These are phyloP conservation scores for Chaetomiaceae sp. DNA, from an alignment of 2,329 filamentous ascomycete genomes.

Conservation along the genomic window DNA sequence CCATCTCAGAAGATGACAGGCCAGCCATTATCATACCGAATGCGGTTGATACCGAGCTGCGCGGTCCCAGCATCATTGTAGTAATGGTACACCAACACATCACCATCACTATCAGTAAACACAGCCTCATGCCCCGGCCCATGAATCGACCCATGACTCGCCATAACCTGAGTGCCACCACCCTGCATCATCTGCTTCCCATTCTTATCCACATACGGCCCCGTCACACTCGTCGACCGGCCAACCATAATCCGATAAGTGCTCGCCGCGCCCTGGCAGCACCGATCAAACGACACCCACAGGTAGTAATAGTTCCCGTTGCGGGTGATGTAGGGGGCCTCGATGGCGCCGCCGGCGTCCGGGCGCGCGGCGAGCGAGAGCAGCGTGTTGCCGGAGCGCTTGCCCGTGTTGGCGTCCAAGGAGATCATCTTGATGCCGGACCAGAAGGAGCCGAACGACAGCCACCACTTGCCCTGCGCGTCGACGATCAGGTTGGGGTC, in stretches of 20 bases:
- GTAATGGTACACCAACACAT: slow-evolving; percentile 60
- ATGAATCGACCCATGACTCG: slow-evolving; percentile 53
- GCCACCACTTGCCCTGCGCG: slow-evolving; percentile 38
- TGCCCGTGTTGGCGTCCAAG: slow-evolving; percentile 35
- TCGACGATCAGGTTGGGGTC: slow-evolving; percentile 48
- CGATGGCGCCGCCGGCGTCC: slow-evolving; percentile 41
- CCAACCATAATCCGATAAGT: slow-evolving; percentile 62
- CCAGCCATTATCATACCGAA: slow-evolving; percentile 8
- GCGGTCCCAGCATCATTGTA: slow-evolving; percentile 5
- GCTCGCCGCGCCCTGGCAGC: slow-evolving; percentile 53
- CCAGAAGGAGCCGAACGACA: slow-evolving; percentile 68
- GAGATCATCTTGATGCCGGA: slow-evolving; percentile 55
- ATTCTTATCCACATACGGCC: slow-evolving; percentile 52
- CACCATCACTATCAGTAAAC: slow-evolving; percentile 46
- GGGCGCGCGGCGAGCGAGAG: slow-evolving; percentile 47
- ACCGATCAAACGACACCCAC: slow-evolving; percentile 57
- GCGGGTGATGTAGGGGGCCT: slow-evolving; percentile 53
- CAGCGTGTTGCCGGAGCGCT: slow-evolving; percentile 38
- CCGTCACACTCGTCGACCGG: slow-evolving; percentile 46
- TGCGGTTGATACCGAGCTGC: slow-evolving; percentile 5
- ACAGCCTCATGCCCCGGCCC: slow-evolving; percentile 60
- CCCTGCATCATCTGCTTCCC: slow-evolving; percentile 49
- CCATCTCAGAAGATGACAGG: slow-evolving; percentile 2
- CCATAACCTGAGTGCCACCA: slow-evolving; percentile 55
- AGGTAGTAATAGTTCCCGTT: slow-evolving; percentile 57